phyloP scores from a whole-genome alignment of 2,329 filamentous ascomycete genomes.

The Aspergillus felis region DNA sequence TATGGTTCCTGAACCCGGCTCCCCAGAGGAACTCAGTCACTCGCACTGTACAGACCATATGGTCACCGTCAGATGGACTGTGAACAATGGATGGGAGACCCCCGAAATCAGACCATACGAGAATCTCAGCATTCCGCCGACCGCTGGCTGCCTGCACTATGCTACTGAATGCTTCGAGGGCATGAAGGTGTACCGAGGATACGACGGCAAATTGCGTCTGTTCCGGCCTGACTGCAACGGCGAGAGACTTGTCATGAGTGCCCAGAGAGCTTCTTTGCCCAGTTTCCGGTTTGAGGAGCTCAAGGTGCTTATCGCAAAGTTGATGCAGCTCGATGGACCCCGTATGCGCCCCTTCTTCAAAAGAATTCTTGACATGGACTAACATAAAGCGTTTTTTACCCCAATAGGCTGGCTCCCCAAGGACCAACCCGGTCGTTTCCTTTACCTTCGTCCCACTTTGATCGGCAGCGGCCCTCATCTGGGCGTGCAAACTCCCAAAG shows the following conservation, averaged over 20 bases:
- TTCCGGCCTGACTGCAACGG: slow-evolving; percentile 75
- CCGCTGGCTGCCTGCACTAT: slow-evolving; percentile 78
- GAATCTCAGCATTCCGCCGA: slow-evolving; percentile 73
- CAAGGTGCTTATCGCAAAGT: slow-evolving; percentile 66
- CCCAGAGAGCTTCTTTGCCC: slow-evolving; percentile 67
- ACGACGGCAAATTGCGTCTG: slow-evolving; percentile 68
- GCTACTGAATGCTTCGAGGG: slow-evolving; percentile 91
- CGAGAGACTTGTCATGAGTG: slow-evolving; percentile 55
- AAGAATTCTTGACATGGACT: neutral
- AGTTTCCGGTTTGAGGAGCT: slow-evolving; percentile 67
- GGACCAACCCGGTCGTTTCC: slow-evolving; percentile 57
- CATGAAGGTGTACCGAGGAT: slow-evolving; percentile 66
- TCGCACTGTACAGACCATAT: slow-evolving; percentile 75
- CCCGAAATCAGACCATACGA: slow-evolving; percentile 75
- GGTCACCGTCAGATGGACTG: slow-evolving; percentile 69
- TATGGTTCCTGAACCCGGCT: slow-evolving; percentile 36
- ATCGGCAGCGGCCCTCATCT: slow-evolving; percentile 79
- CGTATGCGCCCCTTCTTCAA: slow-evolving; percentile 42
- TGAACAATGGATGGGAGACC: slow-evolving; percentile 63
- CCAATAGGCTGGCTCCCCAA: slow-evolving; percentile 70
- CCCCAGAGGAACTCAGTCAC: slow-evolving; percentile 38
- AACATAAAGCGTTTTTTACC: neutral
- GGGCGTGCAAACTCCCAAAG: slow-evolving; percentile 72
- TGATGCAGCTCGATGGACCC: slow-evolving; percentile 63
- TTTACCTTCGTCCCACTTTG: slow-evolving; percentile 83